phyloP scores from a whole-genome alignment of 371 early-diverging fungal genomes.

The Vavraia culicis region DNA sequence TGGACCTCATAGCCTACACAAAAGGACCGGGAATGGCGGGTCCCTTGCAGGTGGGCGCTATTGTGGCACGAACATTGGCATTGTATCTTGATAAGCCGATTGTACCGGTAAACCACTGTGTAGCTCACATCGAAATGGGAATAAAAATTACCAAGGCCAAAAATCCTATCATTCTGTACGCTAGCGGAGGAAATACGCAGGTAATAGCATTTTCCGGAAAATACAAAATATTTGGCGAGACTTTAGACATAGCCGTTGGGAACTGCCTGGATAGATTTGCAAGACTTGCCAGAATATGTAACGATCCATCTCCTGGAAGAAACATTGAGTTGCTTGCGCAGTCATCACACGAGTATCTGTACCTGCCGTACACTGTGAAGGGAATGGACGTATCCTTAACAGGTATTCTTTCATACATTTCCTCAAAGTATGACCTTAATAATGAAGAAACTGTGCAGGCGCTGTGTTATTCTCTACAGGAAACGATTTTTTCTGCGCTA shows the following conservation, averaged over 20 bases:
- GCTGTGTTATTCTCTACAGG: slow-evolving; percentile 86
- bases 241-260: slow-evolving; percentile 93
- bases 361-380: slow-evolving; percentile 86
- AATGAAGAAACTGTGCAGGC: slow-evolving; percentile 52
- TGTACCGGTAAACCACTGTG: slow-evolving; percentile 91
- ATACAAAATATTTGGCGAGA: slow-evolving; percentile 94
- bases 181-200: slow-evolving; percentile 97
- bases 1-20: slow-evolving; percentile 81
- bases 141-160: slow-evolving; percentile 76
- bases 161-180: slow-evolving; percentile 90
- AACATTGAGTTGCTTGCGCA: slow-evolving; percentile 87
- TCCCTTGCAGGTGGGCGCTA: slow-evolving; percentile 67
- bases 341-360: slow-evolving; percentile 59
- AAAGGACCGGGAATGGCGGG: slow-evolving; percentile 96
- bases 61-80: slow-evolving; percentile 75
- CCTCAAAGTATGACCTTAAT: slow-evolving; percentile 46
- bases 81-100: slow-evolving; percentile 72
- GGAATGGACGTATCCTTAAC: slow-evolving; percentile 99
- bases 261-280: slow-evolving; percentile 95
- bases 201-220: slow-evolving; percentile 72
- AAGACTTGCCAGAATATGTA: slow-evolving; percentile 64
- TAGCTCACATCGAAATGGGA: slow-evolving; percentile 98
- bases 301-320: slow-evolving; percentile 88
- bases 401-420: slow-evolving; percentile 71
- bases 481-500: slow-evolving; percentile 88